Conservation (phyloP, 192 early-diverging fungal species). For the Coemansia sp. region DNA sequence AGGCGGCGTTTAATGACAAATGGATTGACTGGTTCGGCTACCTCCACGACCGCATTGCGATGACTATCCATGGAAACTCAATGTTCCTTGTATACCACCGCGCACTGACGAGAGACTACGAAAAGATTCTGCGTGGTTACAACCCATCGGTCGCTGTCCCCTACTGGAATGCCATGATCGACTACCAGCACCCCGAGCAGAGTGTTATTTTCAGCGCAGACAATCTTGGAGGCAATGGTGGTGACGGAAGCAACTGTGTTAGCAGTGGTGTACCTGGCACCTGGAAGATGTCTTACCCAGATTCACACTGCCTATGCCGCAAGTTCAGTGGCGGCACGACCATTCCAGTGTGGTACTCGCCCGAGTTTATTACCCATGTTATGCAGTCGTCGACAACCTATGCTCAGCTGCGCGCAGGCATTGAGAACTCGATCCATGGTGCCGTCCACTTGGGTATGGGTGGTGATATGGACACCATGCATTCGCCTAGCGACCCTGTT, state of each 20-base stretch:
- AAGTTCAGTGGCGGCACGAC: constrained; percentile 21
- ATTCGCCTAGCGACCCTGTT: constrained; percentile 56
- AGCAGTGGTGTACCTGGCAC: constrained; percentile 12
- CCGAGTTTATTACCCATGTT: constrained; percentile 36
- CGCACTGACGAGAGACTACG: constrained; percentile 51
- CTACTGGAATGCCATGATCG: constrained; percentile 49
- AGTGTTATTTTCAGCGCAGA: constrained; percentile 26
- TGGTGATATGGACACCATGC: constrained; percentile 54
- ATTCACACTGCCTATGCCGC: constrained; percentile 35
- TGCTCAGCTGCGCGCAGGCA: constrained; percentile 21
- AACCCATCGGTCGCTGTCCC: constrained; percentile 42
- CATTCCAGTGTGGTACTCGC: constrained; percentile 38
- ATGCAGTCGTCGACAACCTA: constrained; percentile 33
- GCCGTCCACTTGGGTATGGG: constrained; percentile 42
- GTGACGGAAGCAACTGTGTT: constrained; percentile 27
- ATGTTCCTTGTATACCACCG: constrained; percentile 56
- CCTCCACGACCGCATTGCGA: constrained; percentile 32
- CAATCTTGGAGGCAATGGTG: constrained; percentile 50
- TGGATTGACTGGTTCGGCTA: constrained; percentile 51
- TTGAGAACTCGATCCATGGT: constrained; percentile 52
- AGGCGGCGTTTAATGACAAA: constrained; percentile 23
- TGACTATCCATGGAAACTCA: constrained; percentile 32
- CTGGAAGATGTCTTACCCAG: constrained; percentile 25
- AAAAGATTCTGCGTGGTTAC: constrained; percentile 50
- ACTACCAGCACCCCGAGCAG: constrained; percentile 42